Base-by-base conservation (phyloP, 2,329 filamentous ascomycete genomes). In the Penicillium concentricum region DNA sequence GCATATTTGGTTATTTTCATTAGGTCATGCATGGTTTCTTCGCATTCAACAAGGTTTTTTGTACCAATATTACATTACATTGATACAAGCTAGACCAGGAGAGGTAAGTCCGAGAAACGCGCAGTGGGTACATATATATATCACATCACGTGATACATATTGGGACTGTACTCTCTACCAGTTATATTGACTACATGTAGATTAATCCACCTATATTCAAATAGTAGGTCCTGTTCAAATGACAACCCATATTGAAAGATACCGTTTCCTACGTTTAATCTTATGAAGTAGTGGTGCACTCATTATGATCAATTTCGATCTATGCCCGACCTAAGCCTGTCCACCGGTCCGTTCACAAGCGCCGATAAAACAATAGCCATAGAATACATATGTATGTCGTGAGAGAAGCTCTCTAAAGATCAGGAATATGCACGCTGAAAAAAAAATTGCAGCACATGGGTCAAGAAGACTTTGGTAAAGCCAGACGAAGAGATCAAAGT, bases 381-480 rank as follows among this genome's bases (percentile, higher is more conserved):
- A 67, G 57, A 63, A 63, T 61, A 65, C 57, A 61, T 56, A 58
- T 56, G 41, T 52, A 45, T 56, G 54, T 44, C 35, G 42, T 56
- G 57, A 60, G 58, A 60, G 54, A 50, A 56, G 48, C 49, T 61
- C 54, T 48, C 60, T 58, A 55, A 41, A 61, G 62, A 62, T 62
- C 61, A 60, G 60, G 57, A 67, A 61, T 68, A 73, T 73, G 71
- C 71, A 73, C 72, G 73, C 72, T 74, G 64, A 72, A 59, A 59
- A 30, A 30, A 70, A 65, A 72, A 69, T 61, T 67, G 63, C 64
- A 70, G 64, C 61, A 66, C 62, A 69, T 69, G 61, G 61, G 67
- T 56, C 49, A 58, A 62, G 62, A 62, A 62, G 63, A 63, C 63
- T 69, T 69, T 69, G 59, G 60, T 26, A 59, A 58, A 41, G 57